Evolutionary conservation across 805 yeast species (phyloP), one percentile per base, ranked within the genome.

Genomic region (Pichia eremophila): DNA sequence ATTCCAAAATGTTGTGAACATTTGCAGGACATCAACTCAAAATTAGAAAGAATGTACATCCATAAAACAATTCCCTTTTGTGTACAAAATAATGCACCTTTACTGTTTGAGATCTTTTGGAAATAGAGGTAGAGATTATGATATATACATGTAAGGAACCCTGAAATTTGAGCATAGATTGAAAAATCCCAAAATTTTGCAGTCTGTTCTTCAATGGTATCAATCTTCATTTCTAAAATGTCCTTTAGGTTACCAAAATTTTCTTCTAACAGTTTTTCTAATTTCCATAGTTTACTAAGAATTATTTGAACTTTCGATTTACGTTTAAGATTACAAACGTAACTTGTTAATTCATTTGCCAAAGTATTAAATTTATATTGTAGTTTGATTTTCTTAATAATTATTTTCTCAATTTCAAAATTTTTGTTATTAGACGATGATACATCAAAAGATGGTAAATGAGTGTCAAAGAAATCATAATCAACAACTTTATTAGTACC

Each of bases 391-490:
- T 65, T 57, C 8, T 62, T 60, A 4, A 72, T 62, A 1, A 71
- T 66, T 42, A 64, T 63, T 32, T 62, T 63, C 51, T 79, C 83
- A 36, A 79, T 50, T 0, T 57, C 64, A 14, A 58, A 51, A 51
- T 78, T 70, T 0, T 46, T 49, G 31, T 65, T 57, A 47, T 71
- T 73, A 14, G 70, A 67, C 36, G 64, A 62, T 5, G 48, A 56
- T 44, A 53, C 54, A 15, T 66, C 64, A 44, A 66, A 64, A 27
- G 53, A 65, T 0, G 87, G 86, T 1, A 72, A 49, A 51, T 66
- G 60, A 0, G 85, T 78, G 57, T 80, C 85, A 55, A 64, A 79
- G 41, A 65, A 65, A 11, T 66, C 66, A 1, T 61, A 58, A 46
- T 60, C 57, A 17, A 73, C 69, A 11, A 66, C 51, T 25, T 71